Evolutionary conservation across 1,284 basidiomycete species (phyloP).

Genomic region (Puccinia horiana): DNA sequence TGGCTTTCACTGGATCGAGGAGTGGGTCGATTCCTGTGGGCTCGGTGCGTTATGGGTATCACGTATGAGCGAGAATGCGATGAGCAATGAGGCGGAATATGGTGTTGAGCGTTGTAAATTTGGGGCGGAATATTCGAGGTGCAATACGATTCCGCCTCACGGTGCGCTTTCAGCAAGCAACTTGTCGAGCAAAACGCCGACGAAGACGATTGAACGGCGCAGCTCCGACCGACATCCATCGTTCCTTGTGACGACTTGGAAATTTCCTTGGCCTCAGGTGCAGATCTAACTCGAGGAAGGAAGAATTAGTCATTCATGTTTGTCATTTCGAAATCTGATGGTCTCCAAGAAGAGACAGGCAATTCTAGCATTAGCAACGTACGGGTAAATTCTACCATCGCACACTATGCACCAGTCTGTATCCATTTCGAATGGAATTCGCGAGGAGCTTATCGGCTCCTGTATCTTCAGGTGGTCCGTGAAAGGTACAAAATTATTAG

Average conservation of each 20-base stretch:
- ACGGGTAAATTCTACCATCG: not conserved
- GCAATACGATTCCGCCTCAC: not conserved
- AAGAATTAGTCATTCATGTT: not conserved
- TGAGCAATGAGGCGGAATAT: not conserved
- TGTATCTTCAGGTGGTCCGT: not conserved
- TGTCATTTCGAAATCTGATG: not conserved
- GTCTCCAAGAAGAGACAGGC: not conserved
- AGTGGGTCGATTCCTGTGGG: not conserved
- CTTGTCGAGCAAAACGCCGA: not conserved
- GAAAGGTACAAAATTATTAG: not conserved
- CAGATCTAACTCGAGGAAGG: not conserved
- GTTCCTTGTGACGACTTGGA: not conserved
- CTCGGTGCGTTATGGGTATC: not conserved
- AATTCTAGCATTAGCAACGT: not conserved
- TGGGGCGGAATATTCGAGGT: not conserved
- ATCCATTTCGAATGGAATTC: not conserved
- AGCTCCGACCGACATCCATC: not conserved
- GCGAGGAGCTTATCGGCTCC: not conserved
- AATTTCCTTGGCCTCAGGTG: not conserved
- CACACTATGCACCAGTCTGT: conserved; percentile 5
- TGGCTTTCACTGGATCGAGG: not conserved
- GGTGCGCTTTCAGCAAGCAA: not conserved
- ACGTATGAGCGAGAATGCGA: not conserved
- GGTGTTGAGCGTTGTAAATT: not conserved
- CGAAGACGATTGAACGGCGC: not conserved